phyloP scores from a whole-genome alignment of 2,329 filamentous ascomycete species.

The Mollisia scopiformis region DNA sequence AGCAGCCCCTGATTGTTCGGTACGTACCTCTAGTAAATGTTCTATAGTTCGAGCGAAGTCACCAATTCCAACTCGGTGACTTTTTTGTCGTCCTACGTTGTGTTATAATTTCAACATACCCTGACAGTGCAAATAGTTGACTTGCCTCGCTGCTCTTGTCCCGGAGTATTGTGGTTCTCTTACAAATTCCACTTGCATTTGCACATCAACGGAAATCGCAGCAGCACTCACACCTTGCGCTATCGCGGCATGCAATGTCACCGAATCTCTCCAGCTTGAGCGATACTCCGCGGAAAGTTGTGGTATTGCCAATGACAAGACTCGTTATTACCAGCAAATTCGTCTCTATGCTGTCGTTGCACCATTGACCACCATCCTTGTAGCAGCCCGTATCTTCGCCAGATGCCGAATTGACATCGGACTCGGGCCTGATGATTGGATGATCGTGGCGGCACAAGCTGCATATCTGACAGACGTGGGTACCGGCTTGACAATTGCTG shows the following conservation, averaged over 20 bases:
- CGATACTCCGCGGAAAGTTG: constrained; percentile 12
- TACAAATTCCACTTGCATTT: constrained; percentile 18
- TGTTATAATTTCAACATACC: not conserved
- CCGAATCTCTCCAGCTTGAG: constrained; percentile 5
- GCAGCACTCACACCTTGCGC: constrained; percentile 9
- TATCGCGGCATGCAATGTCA: constrained; percentile 12
- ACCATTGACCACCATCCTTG: constrained; percentile 5
- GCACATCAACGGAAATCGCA: constrained; percentile 1
- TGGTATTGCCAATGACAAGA: constrained; percentile 15
- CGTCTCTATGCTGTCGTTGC: constrained; percentile 9
- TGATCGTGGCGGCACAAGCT: constrained; percentile 5
- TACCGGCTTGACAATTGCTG: constrained; percentile 5
- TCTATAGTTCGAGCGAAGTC: not conserved
- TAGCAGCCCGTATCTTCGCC: constrained; percentile 4
- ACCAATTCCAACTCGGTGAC: not conserved
- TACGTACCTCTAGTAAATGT: not conserved
- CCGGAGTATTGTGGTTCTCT: constrained; percentile 13
- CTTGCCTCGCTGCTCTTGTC: constrained; percentile 22
- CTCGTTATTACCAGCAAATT: not conserved
- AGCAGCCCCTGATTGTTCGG: not conserved
- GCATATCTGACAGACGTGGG: constrained; percentile 7
- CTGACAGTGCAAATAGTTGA: constrained; percentile 4
- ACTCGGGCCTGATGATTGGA: constrained; percentile 19
- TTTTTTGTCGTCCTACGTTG: not conserved
- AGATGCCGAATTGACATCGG: constrained; percentile 10